Base-by-base conservation (phyloP, 2,329 filamentous ascomycete genomes). In the Hypoxylon sp. region DNA sequence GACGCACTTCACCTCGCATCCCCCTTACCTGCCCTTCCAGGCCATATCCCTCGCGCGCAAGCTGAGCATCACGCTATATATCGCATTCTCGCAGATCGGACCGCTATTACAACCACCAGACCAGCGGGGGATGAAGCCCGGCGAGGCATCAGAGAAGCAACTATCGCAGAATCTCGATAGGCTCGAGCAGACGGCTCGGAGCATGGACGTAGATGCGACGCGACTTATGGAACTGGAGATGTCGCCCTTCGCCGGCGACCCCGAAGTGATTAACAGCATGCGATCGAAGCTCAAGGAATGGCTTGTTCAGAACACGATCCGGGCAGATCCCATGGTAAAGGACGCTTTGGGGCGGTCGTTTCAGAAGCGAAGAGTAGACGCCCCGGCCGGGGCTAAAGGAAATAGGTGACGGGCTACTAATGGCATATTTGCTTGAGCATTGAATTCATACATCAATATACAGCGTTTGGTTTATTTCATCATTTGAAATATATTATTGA, bases 221-320 rank as follows among this genome's bases (percentile, higher is more conserved):
- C 85, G 91, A 60, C 79, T 97, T 66, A 81, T 97, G 77, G 89
- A 91, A 50, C 84, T 97, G 78, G 93, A 97, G 75, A 86, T 94
- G 79, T 89, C 89, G 57, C 95, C 95, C 0, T 98, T 94, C 79
- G 88, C 85, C 55, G 90, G 90, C n/a, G 91, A 97, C 75, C 81
- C 86, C 36, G 85, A 87, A 67, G 84, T 84, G n/a, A 82, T 91
- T 50, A 83, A 83, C 48, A 89, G 88, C 65, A 80, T 97, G 75
- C 87, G 89, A 68, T 85, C 86, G 43, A 92, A 91, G 74, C 87
- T 98, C 80, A 92, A 90, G 80, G 93, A 96, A 75, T 97, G 93
- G 86, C 83, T 98, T 72, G 89, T 98, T 55, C 90, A 97, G 78
- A 97, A 97, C 76, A 94, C 90, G 13, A 91, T 97, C 65, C 86